phyloP scores from a whole-genome alignment of 345 rosid species.

The Camelina sativa region DNA sequence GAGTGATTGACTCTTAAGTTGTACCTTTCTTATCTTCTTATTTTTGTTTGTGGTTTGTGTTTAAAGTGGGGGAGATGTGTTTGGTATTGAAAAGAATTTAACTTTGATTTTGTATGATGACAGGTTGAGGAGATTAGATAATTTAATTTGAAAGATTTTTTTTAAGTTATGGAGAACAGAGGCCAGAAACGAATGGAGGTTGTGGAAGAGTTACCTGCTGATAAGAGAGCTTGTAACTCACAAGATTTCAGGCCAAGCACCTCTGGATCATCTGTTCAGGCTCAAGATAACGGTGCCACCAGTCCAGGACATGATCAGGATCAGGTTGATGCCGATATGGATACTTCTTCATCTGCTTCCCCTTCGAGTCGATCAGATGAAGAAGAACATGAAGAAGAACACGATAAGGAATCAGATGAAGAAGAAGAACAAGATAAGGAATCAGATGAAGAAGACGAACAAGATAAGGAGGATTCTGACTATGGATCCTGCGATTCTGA shows the following conservation, averaged over 20 bases:
- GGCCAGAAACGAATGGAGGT: slow-evolving; percentile 90
- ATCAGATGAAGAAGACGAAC: slow-evolving; percentile 41
- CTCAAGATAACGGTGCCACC: slow-evolving; percentile 52
- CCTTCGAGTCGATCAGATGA: slow-evolving; percentile 81
- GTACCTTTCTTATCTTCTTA: slow-evolving; percentile 15
- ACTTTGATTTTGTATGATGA: slow-evolving; percentile 24
- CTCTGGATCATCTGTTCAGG: slow-evolving; percentile 66
- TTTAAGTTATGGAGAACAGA: slow-evolving; percentile 67
- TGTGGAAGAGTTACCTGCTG: slow-evolving; percentile 80
- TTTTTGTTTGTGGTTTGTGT: not conserved
- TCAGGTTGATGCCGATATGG: slow-evolving; percentile 70
- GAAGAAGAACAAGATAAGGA: too few relatives aligned
- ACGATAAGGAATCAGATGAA: slow-evolving; percentile 52
- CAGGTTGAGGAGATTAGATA: slow-evolving; percentile 31
- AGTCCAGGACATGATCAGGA: slow-evolving; percentile 56
- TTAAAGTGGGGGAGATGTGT: slow-evolving; percentile 1
- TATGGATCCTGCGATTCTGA: slow-evolving; percentile 89
- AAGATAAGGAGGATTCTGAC: slow-evolving; percentile 72
- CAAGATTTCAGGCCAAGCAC: slow-evolving; percentile 78
- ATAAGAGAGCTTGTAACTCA: slow-evolving; percentile 92
- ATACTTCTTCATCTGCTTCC: slow-evolving; percentile 85
- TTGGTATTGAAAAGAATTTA: not conserved
- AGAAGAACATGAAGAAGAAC: not conserved
- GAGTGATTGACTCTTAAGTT: slow-evolving; percentile 21
- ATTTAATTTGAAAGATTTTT: slow-evolving; percentile 20